These are phyloP conservation scores for Turnera subulata DNA, from an alignment of 345 rosid species.

Conservation along the genomic window DNA sequence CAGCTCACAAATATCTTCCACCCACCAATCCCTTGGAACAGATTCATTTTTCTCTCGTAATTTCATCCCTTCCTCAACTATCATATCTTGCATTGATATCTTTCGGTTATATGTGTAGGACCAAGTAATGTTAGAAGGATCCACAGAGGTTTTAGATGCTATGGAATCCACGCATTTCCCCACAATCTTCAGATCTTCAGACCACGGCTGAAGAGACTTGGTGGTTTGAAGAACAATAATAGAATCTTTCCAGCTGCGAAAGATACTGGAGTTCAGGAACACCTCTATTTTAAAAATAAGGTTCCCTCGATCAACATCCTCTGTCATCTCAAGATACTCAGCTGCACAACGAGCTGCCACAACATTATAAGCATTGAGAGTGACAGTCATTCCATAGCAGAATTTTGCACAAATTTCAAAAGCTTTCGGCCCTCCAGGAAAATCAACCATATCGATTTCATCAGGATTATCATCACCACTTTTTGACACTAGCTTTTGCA, in stretches of 20 bases:
- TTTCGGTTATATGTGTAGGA: conserved; percentile 84
- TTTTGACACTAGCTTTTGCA: conserved; percentile 57
- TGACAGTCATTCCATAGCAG: conserved; percentile 89
- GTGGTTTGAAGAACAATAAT: conserved; percentile 87
- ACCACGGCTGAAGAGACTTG: conserved; percentile 73
- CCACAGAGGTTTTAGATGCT: conserved; percentile 72
- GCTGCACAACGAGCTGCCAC: conserved; percentile 87
- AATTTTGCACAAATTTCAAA: conserved; percentile 94
- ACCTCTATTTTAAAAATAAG: conserved; percentile 78
- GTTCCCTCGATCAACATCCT: conserved; percentile 73
- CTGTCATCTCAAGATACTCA: conserved; percentile 91
- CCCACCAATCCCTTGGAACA: conserved; percentile 97
- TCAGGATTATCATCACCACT: conserved; percentile 51
- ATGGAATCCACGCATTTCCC: conserved; percentile 85
- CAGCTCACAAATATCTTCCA: conserved; percentile 83
- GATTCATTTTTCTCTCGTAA: conserved; percentile 44
- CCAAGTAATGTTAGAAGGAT: conserved; percentile 72
- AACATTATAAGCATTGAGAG: conserved; percentile 80
- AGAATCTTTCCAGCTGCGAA: conserved; percentile 94
- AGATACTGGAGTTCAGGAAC: conserved; percentile 76
- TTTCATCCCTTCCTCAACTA: conserved; percentile 40
- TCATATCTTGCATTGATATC: conserved; percentile 45
- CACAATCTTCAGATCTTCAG: conserved; percentile 80
- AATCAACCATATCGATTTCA: conserved; percentile 53
- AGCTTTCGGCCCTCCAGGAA: conserved; percentile 87